Evolutionary conservation across 1,284 basidiomycete genomes (phyloP), one percentile per base, ranked within the genome.

Genomic region (Tetrapyrgos nigripes): DNA sequence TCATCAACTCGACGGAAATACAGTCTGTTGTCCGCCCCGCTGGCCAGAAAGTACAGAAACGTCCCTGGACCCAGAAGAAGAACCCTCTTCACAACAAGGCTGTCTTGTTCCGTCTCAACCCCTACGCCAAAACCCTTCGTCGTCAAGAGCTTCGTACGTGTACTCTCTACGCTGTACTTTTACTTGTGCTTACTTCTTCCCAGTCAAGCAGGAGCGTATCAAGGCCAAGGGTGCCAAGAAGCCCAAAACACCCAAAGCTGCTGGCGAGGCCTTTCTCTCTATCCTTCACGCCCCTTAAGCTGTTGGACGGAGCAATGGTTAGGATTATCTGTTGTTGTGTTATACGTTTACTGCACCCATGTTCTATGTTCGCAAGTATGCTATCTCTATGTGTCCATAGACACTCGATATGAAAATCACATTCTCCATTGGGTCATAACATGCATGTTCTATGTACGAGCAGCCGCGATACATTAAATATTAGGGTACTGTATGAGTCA

Each of bases 51-150:
- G 73, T 81, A 63, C 91, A 91, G 80, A 95, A 93, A 78, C 91
- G 96, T 73, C 96, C 96, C 66, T 97, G 94, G 93, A 96, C 95
- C 66, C 97, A 98, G 84, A 96, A 96, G 92, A 98, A 98, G 93
- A 98, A 98, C 87, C 96, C 97, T 59, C 88, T 97, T 72, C 80
- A 88, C 81, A 99, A 99, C 93, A 96, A 94, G 83, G 92, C 87
- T 62, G 84, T 98, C 70, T 89, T 99, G 75, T 98, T 97, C 95
- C 91, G 96, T 71, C 88, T 99, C 81, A 99, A 99, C 88, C 97
- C 97, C 58, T 99, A 99, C 82, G 97, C 97, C 73, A 97, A 96
- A 87, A 92, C 91, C 57, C 78, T 95, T 71, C 91, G 93, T 76
- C 85, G 91, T 71, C 92, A 95, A 75, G 93, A 96, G 75, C 79